A percentile compares a stretch with the other conserved stretches of the same genome.
Evolutionary conservation across 129 eudicot genomes (phyloP).

Genomic region (Gnaphalium uliginosum): DNA sequence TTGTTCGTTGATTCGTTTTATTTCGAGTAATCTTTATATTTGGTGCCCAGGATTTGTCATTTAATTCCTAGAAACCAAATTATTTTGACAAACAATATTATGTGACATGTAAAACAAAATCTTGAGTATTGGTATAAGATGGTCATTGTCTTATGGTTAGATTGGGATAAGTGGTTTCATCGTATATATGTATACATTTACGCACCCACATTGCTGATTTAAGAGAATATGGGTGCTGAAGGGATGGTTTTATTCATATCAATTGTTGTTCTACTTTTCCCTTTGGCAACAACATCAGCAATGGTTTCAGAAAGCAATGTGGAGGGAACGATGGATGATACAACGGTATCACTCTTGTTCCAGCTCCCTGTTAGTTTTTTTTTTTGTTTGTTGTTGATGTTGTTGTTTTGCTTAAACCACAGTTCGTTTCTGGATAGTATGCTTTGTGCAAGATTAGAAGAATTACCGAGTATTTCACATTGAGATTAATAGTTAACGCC

Average conservation of each 20-base stretch:
- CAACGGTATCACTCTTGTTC: slow-evolving; percentile 48
- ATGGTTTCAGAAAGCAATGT: slow-evolving; percentile 40
- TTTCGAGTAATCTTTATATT: neutral
- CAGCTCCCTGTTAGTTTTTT: neutral
- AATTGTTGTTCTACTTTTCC: slow-evolving; percentile 48
- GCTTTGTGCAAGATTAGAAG: too few species aligned
- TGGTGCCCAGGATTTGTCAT: neutral
- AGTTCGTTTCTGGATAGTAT: neutral
- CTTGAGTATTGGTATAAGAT: slow-evolving; percentile 17
- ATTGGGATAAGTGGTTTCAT: slow-evolving; percentile 22
- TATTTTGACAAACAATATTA: neutral
- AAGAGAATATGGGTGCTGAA: slow-evolving; percentile 40
- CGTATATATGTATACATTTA: neutral
- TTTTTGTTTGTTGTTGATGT: neutral
- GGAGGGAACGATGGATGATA: slow-evolving; percentile 38
- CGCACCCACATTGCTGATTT: slow-evolving; percentile 40
- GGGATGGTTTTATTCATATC: slow-evolving; percentile 41
- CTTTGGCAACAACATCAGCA: slow-evolving; percentile 34
- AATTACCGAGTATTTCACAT: neutral
- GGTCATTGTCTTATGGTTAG: neutral
- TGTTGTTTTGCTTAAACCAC: slow-evolving; percentile 22
- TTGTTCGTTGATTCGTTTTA: neutral
- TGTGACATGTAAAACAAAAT: neutral
- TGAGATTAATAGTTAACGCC: neutral
- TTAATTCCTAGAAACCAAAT: neutral